Evolutionary conservation across 2,329 filamentous ascomycete genomes (phyloP).

Genomic region (Setomelanomma holmii): DNA sequence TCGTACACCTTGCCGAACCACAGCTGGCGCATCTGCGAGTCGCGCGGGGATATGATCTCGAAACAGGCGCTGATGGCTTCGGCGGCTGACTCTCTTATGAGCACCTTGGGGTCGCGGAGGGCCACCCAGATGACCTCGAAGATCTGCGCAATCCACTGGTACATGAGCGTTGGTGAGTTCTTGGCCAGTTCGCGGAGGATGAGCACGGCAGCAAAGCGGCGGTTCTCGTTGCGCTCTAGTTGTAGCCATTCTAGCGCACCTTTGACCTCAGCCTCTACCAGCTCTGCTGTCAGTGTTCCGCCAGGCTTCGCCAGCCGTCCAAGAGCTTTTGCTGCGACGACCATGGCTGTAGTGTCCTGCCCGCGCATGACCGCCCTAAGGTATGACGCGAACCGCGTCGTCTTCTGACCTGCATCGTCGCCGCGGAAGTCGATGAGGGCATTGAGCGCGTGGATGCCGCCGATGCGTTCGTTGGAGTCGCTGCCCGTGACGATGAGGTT

Average conservation of each 20-base stretch:
- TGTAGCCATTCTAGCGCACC: constrained; percentile 96
- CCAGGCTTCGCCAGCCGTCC: constrained; percentile 91
- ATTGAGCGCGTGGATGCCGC: constrained; percentile 90
- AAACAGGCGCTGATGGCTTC: constrained; percentile 96
- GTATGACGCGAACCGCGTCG: constrained; percentile 90
- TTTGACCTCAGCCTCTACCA: constrained; percentile 96
- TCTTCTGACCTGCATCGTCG: constrained; percentile 91
- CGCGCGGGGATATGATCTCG: constrained; percentile 91
- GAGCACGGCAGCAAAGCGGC: constrained; percentile 90
- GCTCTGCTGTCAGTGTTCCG: constrained; percentile 89
- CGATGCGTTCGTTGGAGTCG: constrained; percentile 87
- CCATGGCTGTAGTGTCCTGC: constrained; percentile 89
- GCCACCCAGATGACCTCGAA: constrained; percentile 97
- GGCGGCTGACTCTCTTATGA: constrained; percentile 90
- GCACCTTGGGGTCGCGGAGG: constrained; percentile 83
- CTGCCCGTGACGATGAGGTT: constrained; percentile 82
- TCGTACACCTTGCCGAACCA: constrained; percentile 93
- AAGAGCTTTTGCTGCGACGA: constrained; percentile 85
- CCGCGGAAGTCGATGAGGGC: constrained; percentile 95
- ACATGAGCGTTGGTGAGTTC: constrained; percentile 94
- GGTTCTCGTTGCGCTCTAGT: constrained; percentile 90
- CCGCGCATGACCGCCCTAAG: constrained; percentile 87
- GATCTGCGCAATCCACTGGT: constrained; percentile 91
- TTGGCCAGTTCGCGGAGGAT: constrained; percentile 88
- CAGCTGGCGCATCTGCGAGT: constrained; percentile 82